Conservation (phyloP, 176 grass and related monocot genomes). For the Aegilops longissima region DNA sequence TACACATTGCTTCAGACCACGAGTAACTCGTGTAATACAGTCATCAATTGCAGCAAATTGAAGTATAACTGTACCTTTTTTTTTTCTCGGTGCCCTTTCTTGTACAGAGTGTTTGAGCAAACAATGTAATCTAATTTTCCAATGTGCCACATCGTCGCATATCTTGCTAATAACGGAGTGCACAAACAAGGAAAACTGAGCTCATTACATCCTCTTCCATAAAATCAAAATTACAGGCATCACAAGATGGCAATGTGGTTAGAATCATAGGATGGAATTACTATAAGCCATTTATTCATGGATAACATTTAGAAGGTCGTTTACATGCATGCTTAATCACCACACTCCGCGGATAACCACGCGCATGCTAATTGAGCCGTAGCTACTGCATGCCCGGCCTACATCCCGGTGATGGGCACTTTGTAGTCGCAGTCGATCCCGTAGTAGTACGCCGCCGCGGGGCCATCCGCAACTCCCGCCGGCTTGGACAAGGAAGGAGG, state of each 20-base stretch:
- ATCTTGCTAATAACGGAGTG: too few species aligned
- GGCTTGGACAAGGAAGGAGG: neutral
- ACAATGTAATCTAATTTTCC: too few species aligned
- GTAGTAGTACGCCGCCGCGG: neutral
- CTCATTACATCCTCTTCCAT: too few species aligned
- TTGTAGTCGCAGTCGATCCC: neutral
- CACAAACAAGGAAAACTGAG: too few species aligned
- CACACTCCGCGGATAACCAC: neutral
- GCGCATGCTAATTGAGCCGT: neutral
- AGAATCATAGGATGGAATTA: neutral
- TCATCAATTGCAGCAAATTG: too few species aligned
- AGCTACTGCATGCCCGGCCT: neutral
- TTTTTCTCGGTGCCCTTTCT: too few species aligned
- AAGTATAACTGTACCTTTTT: too few species aligned
- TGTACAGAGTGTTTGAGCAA: too few species aligned
- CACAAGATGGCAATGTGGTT: neutral
- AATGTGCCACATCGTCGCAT: too few species aligned
- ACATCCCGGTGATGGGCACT: neutral
- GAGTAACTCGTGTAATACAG: too few species aligned
- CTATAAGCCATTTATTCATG: neutral
- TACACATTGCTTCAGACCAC: too few species aligned
- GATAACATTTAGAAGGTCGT: neutral
- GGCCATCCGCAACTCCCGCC: neutral
- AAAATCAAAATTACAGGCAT: too few species aligned
- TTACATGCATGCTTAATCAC: neutral